Conservation (phyloP, 306 rosid species). For the Trichosanthes truncata region DNA sequence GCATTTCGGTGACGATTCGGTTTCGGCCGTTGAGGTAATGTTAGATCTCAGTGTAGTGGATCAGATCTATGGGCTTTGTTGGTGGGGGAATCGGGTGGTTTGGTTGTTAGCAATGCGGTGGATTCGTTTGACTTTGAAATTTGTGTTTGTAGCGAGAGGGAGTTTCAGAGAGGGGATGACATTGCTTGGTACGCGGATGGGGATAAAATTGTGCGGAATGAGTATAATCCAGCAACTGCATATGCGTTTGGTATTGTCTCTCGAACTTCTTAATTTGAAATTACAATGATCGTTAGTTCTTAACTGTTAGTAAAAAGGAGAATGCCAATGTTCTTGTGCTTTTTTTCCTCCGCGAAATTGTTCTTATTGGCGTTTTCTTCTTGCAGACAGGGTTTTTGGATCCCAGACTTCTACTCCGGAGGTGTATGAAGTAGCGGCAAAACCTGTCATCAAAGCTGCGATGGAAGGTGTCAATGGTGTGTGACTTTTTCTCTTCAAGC, state of each 20-base stretch:
- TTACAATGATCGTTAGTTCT: neutral
- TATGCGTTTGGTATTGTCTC: constrained; percentile 79
- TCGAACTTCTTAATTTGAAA: neutral
- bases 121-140: constrained; percentile 17
- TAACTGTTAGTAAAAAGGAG: neutral
- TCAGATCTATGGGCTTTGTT: constrained; percentile 46
- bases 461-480: constrained; percentile 98
- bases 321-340: neutral
- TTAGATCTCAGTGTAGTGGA: constrained; percentile 50
- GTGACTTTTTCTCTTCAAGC: constrained; percentile 9
- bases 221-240: constrained; percentile 78
- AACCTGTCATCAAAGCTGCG: constrained; percentile 93
- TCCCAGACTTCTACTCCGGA: constrained; percentile 62
- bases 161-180: constrained; percentile 92
- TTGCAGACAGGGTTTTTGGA: constrained; percentile 94
- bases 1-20: constrained; percentile 98
- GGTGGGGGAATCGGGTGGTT: constrained; percentile 17
- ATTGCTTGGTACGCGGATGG: constrained; percentile 97
- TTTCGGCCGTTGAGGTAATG: constrained; percentile 93
- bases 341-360: neutral
- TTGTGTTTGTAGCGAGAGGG: constrained; percentile 82
- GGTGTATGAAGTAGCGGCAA: constrained; percentile 95
- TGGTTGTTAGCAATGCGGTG: constrained; percentile 15
- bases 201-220: constrained; percentile 84
- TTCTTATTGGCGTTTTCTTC: constrained; percentile 21